A percentile compares a stretch with the other conserved stretches of the same genome.
Conservation (phyloP, 2,329 filamentous ascomycete species). For the Akanthomyces dipterigenus region DNA sequence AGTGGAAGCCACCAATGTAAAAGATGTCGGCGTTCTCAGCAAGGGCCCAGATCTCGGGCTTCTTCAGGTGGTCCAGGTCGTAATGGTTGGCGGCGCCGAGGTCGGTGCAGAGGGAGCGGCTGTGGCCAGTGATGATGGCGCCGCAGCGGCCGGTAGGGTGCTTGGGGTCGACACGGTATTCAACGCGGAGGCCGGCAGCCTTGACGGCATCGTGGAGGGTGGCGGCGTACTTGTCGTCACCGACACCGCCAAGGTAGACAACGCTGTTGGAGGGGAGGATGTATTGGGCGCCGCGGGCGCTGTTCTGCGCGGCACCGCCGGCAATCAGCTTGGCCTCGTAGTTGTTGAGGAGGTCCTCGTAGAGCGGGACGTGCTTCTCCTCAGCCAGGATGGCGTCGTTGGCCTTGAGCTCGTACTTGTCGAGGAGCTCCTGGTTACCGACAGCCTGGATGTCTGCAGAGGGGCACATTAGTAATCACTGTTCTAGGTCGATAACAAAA, state of each 20-base stretch:
- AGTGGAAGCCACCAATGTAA: constrained; percentile 94
- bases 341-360: constrained; percentile 89
- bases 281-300: constrained; percentile 93
- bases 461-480: background rate
- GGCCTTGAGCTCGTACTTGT: constrained; percentile 89
- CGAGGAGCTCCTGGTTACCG: constrained; percentile 75
- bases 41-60: constrained; percentile 82
- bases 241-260: constrained; percentile 89
- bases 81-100: constrained; percentile 96
- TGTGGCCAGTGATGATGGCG: constrained; percentile 93
- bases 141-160: constrained; percentile 88
- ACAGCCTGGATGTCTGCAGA: constrained; percentile 76
- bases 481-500: background rate
- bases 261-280: constrained; percentile 84
- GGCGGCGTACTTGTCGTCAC: constrained; percentile 91
- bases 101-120: constrained; percentile 91
- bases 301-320: constrained; percentile 95
- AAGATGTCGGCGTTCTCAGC: constrained; percentile 83
- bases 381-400: constrained; percentile 98
- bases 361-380: constrained; percentile 81
- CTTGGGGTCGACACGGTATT: constrained; percentile 86
- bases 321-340: constrained; percentile 91
- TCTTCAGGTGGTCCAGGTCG: constrained; percentile 87
- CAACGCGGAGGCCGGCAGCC: constrained; percentile 81
- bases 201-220: constrained; percentile 80